Percentiles rank a stretch among this genome's conserved stretches.
These are phyloP conservation scores for Jatropha multifida DNA, from an alignment of 441 rosid species.

Conservation along the genomic window DNA sequence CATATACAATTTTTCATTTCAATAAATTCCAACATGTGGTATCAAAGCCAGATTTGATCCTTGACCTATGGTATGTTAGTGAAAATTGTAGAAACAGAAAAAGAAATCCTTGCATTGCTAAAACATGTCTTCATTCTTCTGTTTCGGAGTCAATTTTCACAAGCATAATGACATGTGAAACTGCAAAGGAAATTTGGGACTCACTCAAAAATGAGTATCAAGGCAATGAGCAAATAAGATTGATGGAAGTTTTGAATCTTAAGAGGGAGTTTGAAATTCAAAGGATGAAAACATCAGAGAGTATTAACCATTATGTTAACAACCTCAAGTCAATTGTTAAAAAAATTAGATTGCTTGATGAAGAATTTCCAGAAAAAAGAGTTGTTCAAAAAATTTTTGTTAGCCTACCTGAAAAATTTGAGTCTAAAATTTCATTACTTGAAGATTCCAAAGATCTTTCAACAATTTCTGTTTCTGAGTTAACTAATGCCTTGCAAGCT, in stretches of 20 bases:
- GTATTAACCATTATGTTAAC: not conserved
- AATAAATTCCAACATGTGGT: no score
- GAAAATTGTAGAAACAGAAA: not conserved
- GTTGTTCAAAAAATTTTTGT: not conserved
- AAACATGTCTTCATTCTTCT: not conserved
- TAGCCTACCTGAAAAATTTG: not conserved
- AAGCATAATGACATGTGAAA: not conserved
- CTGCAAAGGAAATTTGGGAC: not conserved
- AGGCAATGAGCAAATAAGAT: not conserved
- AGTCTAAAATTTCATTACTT: constrained; percentile 1
- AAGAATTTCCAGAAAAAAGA: not conserved
- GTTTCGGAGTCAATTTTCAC: not conserved
- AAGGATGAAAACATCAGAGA: not conserved
- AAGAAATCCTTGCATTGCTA: not conserved
- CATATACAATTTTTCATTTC: no score
- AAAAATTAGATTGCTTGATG: not conserved
- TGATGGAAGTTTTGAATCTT: not conserved
- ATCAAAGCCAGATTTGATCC: no score
- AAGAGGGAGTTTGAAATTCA: constrained; percentile 6
- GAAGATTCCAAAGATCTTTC: not conserved
- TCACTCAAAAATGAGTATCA: not conserved
- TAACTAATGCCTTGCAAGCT: not conserved
- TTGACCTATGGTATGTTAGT: not conserved
- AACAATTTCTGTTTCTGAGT: not conserved
- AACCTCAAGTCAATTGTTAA: not conserved